Evolutionary conservation across 371 early-diverging fungal species (phyloP), one percentile per base, ranked within the genome.

Genomic region (Rhizomucor miehei): DNA sequence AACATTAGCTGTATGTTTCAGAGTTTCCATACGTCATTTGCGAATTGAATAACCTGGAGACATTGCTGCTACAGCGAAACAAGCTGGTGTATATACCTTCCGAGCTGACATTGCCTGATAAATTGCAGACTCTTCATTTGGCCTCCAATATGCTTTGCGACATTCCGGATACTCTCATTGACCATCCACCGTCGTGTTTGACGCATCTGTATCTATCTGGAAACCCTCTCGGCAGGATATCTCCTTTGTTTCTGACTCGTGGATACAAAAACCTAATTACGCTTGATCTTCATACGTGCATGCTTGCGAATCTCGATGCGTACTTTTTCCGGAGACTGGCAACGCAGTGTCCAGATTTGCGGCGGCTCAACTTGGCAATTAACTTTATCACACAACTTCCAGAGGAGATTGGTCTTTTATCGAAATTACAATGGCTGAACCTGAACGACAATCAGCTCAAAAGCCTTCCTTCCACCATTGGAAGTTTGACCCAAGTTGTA

Each of bases 381-480:
- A 89, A 89, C 53, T 60, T 70, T 9, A 63, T 89, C 3, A 56
- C 44, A 3, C 60, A 61, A 0, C 53, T 90, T 13, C 90, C 90
- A 5, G 25, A 60, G 0, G 72, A 79, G 17, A 72, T 89, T 20
- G 82, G 87, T 3, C 58, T 62, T 6, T 56, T 86, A 9, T 65
- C 49, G 11, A 64, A 69, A 14, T 47, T 90, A 8, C 82, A 81
- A 45, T 88, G 89, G 89, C 79, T 90, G 16, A 90, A 88, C 52
- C 57, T 89, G 6, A 84, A 84, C 39, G 89, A 87, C 60, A 90
- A 90, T 66, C 67, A 65, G 16, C 56, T 90, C 13, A 62, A 53
- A 8, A 48, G 63, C 2, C 46, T 90, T 2, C 89, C 90, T 1
- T 54, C 60, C 6, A 60, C 75, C 10, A 67, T 90, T 49, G 71